These are phyloP conservation scores for Oryza rufipogon DNA, from an alignment of 176 grass and related monocot genomes.

Conservation along the genomic window DNA sequence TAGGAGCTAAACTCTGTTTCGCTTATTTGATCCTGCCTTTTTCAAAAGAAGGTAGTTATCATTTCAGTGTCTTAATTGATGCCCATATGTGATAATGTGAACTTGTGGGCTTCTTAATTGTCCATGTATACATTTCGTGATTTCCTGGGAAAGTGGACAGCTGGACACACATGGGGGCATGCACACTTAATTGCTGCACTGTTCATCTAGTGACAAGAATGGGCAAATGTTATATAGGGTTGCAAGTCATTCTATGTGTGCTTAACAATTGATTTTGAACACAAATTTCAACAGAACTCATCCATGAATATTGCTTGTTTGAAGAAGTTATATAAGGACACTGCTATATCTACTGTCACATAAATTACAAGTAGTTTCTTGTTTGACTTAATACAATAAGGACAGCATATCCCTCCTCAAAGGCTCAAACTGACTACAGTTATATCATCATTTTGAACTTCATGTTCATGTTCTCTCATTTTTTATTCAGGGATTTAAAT, in stretches of 20 bases:
- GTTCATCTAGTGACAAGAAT: constrained; percentile 22
- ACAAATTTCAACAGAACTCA: constrained; percentile 13
- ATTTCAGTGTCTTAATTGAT: constrained; percentile 23
- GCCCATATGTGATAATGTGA: constrained; percentile 13
- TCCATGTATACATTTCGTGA: constrained; percentile 26
- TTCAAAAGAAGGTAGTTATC: not conserved
- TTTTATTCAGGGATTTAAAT: not conserved
- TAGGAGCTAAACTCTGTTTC: not conserved
- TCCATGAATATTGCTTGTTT: constrained; percentile 16
- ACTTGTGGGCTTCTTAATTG: constrained; percentile 10
- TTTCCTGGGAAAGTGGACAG: constrained; percentile 22
- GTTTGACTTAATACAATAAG: constrained; percentile 13
- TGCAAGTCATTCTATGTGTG: constrained; percentile 3
- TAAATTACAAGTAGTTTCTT: not conserved
- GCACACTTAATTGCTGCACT: not conserved
- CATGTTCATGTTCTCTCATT: not conserved
- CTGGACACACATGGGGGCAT: not conserved
- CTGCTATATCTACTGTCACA: not conserved
- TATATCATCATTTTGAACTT: not conserved
- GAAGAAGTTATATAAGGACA: constrained; percentile 29
- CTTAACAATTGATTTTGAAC: constrained; percentile 27
- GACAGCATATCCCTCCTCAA: not conserved
- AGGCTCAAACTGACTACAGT: not conserved
- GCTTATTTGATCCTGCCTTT: constrained; percentile 1
- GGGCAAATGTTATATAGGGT: constrained; percentile 5